These are phyloP conservation scores for Calonectria montana DNA, from an alignment of 2,329 filamentous ascomycete genomes.

Conservation along the genomic window DNA sequence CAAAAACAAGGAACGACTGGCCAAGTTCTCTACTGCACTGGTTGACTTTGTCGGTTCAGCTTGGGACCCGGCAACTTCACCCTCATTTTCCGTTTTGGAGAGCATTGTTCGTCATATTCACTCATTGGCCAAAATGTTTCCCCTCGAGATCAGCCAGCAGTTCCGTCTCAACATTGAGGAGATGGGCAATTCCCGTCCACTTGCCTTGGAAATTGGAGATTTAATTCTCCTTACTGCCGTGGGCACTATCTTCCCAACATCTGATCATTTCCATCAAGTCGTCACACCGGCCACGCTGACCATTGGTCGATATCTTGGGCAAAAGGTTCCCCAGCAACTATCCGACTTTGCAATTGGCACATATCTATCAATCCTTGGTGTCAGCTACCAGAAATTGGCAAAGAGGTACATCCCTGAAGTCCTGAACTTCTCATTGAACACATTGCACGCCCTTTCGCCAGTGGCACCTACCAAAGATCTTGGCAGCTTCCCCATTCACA, in stretches of 20 bases:
- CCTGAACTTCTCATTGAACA: conserved; percentile 83
- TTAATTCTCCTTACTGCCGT: conserved; percentile 86
- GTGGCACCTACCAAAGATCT: conserved; percentile 57
- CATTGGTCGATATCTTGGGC: conserved; percentile 85
- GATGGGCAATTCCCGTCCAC: conserved; percentile 60
- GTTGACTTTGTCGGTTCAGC: conserved; percentile 71
- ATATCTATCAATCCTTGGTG: conserved; percentile 80
- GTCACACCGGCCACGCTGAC: conserved; percentile 89
- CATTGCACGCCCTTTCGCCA: conserved; percentile 75
- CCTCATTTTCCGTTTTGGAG: conserved; percentile 78
- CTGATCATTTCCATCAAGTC: conserved; percentile 96
- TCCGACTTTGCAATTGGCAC: conserved; percentile 78
- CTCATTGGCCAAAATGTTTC: conserved; percentile 88
- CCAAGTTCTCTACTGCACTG: conserved; percentile 73
- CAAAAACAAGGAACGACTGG: conserved; percentile 86
- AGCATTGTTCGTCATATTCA: conserved; percentile 89
- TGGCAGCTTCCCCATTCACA: conserved; percentile 72
- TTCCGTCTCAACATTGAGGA: conserved; percentile 80
- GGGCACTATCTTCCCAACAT: conserved; percentile 89
- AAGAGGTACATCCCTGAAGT: conserved; percentile 92
- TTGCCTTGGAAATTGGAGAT: conserved; percentile 74
- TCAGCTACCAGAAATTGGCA: conserved; percentile 86
- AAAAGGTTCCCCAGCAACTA: conserved; percentile 75
- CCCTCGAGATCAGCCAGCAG: conserved; percentile 79
- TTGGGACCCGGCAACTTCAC: conserved; percentile 54